Evolutionary conservation across 441 rosid species (phyloP), one percentile per base, ranked within the genome.

Genomic region (Biscutella laevigata): DNA sequence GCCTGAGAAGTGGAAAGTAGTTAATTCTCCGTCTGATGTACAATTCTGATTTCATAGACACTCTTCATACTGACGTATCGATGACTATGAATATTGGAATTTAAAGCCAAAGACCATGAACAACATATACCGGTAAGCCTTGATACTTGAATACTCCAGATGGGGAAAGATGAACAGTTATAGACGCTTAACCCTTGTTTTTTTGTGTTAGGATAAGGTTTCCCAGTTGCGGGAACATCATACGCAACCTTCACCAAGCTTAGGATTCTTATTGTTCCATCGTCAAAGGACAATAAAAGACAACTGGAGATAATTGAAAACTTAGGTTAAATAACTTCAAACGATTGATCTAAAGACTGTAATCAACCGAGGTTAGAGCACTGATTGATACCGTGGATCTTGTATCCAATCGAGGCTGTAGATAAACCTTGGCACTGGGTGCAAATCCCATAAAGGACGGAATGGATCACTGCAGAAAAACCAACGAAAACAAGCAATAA

Each of bases 71-170:
- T n/a, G n/a, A n/a, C n/a, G n/a, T n/a, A n/a, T n/a, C n/a, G 32
- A 28, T 30, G 42, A 15, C 20, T 64, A 16, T 14, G 22, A 14
- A 15, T 19, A 20, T 20, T 1, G 25, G 54, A 12, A 54, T 0
- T 13, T 29, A 43, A 27, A 16, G 34, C 32, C 21, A n/a, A 28
- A 42, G 35, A 57, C 39, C 24, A 48, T 22, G 25, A 16, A 57
- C 36, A 36, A 43, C 8, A 14, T 38, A 8, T 56, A 84, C 97
- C 95, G 27, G 94, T 88, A 52, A 72, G 41, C 67, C 78, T 72
- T 47, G 99, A 92, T 61, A 80, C 94, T 39, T 84, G 97, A 65
- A 88, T 73, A 43, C 82, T 76, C 95, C 97, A 86, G 39, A 84
- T 74, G 46, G 92, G 81, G 62, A 70, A 88, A 42, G 95, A 74